phyloP scores from a whole-genome alignment of 2,329 filamentous ascomycete genomes.

The Sporothrix luriei region DNA sequence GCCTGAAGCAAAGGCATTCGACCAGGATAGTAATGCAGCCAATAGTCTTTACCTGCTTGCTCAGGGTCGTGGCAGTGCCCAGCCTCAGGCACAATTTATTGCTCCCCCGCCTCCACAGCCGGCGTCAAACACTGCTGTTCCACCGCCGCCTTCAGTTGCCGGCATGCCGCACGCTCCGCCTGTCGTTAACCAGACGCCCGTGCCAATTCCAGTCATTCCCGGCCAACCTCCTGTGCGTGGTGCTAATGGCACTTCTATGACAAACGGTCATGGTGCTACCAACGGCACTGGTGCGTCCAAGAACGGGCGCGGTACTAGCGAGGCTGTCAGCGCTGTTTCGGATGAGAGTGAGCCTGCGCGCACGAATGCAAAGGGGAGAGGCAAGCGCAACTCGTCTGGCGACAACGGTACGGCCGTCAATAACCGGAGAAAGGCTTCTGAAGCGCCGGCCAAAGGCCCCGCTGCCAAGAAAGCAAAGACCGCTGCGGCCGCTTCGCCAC shows the following conservation, averaged over 20 bases:
- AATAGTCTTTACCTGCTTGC: constrained; percentile 93
- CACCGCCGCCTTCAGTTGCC: constrained; percentile 6
- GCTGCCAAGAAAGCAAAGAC: constrained; percentile 71
- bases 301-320: constrained; percentile 62
- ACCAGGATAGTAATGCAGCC: constrained; percentile 92
- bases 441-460: constrained; percentile 66
- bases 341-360: constrained; percentile 73
- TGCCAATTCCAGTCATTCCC: constrained; percentile 36
- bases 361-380: constrained; percentile 65
- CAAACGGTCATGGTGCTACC: constrained; percentile 45
- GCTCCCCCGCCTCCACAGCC: constrained; percentile 49
- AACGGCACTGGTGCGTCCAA: constrained; percentile 33
- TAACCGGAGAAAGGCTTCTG: constrained; percentile 73
- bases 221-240: constrained; percentile 37
- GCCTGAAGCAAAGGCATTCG: constrained; percentile 62
- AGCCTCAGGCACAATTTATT: constrained; percentile 53
- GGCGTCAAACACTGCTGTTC: constrained; percentile 50
- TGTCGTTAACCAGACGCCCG: constrained; percentile 13
- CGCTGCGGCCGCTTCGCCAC: constrained; percentile 40
- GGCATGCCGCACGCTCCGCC: background rate
- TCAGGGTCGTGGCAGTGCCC: constrained; percentile 64
- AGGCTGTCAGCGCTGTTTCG: constrained; percentile 68
- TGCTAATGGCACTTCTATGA: constrained; percentile 55
- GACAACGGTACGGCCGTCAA: constrained; percentile 51
- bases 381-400: constrained; percentile 63